Evolutionary conservation across 495 filamentous ascomycete genomes (phyloP).

Genomic region (Amniculicola lignicola): DNA sequence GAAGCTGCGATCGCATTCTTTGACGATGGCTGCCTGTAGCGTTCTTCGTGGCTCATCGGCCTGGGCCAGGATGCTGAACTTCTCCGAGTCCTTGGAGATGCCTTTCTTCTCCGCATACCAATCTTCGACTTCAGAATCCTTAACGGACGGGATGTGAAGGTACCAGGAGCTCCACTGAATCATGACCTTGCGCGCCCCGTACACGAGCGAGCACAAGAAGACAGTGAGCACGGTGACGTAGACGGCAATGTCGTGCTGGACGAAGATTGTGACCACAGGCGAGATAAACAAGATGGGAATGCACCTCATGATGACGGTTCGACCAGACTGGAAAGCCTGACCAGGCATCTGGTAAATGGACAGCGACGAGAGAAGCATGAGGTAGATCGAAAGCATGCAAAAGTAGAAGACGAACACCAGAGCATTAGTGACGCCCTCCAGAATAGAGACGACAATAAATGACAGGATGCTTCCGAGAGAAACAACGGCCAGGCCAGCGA

Average conservation of each 20-base stretch:
- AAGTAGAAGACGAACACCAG: conserved; percentile 41
- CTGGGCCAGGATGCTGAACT: conserved; percentile 39
- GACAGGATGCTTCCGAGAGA: conserved; percentile 50
- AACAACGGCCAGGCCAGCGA: conserved; percentile 56
- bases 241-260: conserved; percentile 35
- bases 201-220: conserved; percentile 33
- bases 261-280: conserved; percentile 36
- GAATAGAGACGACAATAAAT: conserved; percentile 48
- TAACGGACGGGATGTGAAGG: conserved; percentile 34
- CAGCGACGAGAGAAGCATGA: conserved; percentile 44
- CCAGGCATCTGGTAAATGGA: conserved; percentile 58
- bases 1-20: conserved; percentile 47
- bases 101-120: conserved; percentile 30
- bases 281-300: conserved; percentile 39
- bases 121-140: conserved; percentile 38
- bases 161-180: conserved; percentile 40
- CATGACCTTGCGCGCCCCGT: conserved; percentile 42
- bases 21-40: conserved; percentile 47
- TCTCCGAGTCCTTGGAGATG: conserved; percentile 31
- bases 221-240: conserved; percentile 34
- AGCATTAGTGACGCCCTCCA: conserved; percentile 36
- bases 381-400: conserved; percentile 36
- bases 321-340: conserved; percentile 46
- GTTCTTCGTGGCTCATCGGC: conserved; percentile 49
- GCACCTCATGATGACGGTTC: conserved; percentile 32